Evolutionary conservation across 345 rosid species (phyloP).

Genomic region (Salix purpurea): DNA sequence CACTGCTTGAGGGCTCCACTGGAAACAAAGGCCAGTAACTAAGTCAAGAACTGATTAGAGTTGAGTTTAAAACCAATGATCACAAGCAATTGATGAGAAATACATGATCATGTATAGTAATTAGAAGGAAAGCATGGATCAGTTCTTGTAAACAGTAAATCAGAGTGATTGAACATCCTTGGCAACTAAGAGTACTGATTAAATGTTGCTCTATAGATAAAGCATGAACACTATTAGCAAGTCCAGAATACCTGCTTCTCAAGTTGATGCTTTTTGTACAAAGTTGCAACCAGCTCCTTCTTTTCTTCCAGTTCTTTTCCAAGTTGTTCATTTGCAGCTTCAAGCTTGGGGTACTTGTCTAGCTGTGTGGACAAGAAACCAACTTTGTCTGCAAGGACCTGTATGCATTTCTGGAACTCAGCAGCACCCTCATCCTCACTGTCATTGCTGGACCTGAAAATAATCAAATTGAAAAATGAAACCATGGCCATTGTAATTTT

Average conservation of each 20-base stretch:
- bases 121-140: not conserved
- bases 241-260: slow-evolving; percentile 77
- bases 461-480: slow-evolving; percentile 17
- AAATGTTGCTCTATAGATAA: not conserved
- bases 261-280: slow-evolving; percentile 78
- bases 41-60: not conserved
- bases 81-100: not conserved
- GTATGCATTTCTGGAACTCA: slow-evolving; percentile 70
- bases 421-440: slow-evolving; percentile 68
- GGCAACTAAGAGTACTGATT: not conserved
- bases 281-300: slow-evolving; percentile 68
- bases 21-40: not conserved
- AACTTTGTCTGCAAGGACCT: slow-evolving; percentile 74
- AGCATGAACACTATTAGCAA: not conserved
- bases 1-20: not conserved
- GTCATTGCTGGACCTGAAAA: slow-evolving; percentile 61
- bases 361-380: slow-evolving; percentile 69
- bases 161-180: not conserved
- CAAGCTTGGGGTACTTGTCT: slow-evolving; percentile 63
- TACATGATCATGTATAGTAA: not conserved
- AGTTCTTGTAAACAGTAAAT: not conserved
- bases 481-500: slow-evolving; percentile 5
- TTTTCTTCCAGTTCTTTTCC: slow-evolving; percentile 77
- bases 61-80: not conserved
- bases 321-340: slow-evolving; percentile 65